phyloP scores from a whole-genome alignment of 2,329 filamentous ascomycete genomes.

The Polytolypa hystricis region DNA sequence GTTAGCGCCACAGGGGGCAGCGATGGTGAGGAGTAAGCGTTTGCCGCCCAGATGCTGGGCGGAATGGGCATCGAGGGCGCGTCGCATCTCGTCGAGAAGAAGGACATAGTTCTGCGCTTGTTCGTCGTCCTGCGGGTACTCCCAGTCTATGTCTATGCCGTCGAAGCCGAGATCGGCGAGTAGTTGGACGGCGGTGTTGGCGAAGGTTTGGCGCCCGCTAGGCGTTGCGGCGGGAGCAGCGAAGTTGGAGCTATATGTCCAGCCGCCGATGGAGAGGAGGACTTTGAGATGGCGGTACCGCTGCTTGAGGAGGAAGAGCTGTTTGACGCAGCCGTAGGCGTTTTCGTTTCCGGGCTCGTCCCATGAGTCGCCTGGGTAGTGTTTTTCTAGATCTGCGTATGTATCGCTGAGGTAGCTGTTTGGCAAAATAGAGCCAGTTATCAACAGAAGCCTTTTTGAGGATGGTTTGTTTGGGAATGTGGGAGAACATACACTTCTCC shows the following conservation, averaged over 20 bases:
- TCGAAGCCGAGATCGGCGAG: conserved; percentile 66
- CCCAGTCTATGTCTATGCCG: conserved; percentile 35
- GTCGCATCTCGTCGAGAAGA: conserved; percentile 17
- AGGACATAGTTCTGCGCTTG: conserved; percentile 27
- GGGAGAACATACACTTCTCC: conserved; percentile 61
- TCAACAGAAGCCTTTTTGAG: too few relatives aligned
- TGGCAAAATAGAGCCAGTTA: too few relatives aligned
- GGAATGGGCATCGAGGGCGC: conserved; percentile 34
- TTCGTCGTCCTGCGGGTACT: conserved; percentile 23
- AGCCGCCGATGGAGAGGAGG: conserved; percentile 74
- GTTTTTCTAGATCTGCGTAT: conserved; percentile 59
- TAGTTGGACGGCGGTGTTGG: conserved; percentile 56
- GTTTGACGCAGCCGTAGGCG: conserved; percentile 51
- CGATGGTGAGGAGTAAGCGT: conserved; percentile 37
- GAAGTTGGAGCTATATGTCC: conserved; percentile 69
- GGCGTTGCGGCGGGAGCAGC: conserved; percentile 51
- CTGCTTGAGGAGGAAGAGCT: conserved; percentile 66
- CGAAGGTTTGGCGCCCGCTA: conserved; percentile 52
- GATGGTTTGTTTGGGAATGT: too few relatives aligned
- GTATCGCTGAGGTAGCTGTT: conserved; percentile 36
- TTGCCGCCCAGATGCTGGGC: conserved; percentile 25
- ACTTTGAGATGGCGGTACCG: conserved; percentile 64
- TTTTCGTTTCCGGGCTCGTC: conserved; percentile 59
- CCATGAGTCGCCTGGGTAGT: conserved; percentile 54
- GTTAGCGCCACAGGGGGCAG: conserved; percentile 32